phyloP scores from a whole-genome alignment of 352 stramenopile genomes.

The Globisporangium cystogenes region DNA sequence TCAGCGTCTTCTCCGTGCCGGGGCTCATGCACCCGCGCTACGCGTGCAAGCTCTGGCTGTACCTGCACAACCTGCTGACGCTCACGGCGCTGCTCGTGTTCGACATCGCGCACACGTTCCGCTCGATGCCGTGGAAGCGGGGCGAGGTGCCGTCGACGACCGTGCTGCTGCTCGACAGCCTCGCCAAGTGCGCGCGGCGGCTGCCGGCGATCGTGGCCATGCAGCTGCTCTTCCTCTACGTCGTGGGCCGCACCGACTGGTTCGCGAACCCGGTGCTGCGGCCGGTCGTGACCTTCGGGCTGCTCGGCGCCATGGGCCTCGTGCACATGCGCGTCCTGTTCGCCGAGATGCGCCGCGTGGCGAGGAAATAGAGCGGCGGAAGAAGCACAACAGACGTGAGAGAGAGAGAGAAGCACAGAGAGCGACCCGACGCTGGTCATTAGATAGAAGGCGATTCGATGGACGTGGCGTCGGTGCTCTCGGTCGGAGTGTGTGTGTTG shows the following conservation, averaged over 20 bases:
- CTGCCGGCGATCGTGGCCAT: slow-evolving; percentile 40
- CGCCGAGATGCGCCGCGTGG: slow-evolving; percentile 51
- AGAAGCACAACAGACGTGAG: no score
- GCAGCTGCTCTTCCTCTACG: slow-evolving; percentile 54
- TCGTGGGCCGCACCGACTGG: slow-evolving; percentile 55
- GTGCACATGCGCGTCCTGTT: slow-evolving; percentile 49
- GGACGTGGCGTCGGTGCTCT: slow-evolving; percentile 1
- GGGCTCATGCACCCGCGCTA: slow-evolving; percentile 68
- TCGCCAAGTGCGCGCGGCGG: slow-evolving; percentile 43
- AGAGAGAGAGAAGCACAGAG: slow-evolving; percentile 1
- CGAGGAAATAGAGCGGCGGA: slow-evolving; percentile 27
- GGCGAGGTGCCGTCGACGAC: slow-evolving; percentile 53
- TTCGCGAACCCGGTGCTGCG: slow-evolving; percentile 77
- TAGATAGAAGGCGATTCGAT: slow-evolving; percentile 14
- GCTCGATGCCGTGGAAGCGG: slow-evolving; percentile 61
- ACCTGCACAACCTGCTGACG: slow-evolving; percentile 54
- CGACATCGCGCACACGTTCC: slow-evolving; percentile 56
- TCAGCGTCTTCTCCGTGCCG: slow-evolving; percentile 47
- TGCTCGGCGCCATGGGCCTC: slow-evolving; percentile 27
- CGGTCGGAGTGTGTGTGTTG: no score
- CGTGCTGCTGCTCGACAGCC: slow-evolving; percentile 40
- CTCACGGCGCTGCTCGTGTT: slow-evolving; percentile 64
- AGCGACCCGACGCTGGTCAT: not conserved
- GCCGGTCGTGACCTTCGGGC: slow-evolving; percentile 54
- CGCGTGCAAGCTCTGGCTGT: slow-evolving; percentile 55